A percentile compares a stretch with the other conserved stretches of the same genome.
These are phyloP conservation scores for Arthonia radiata DNA, from an alignment of 495 filamentous ascomycete genomes.

Conservation along the genomic window DNA sequence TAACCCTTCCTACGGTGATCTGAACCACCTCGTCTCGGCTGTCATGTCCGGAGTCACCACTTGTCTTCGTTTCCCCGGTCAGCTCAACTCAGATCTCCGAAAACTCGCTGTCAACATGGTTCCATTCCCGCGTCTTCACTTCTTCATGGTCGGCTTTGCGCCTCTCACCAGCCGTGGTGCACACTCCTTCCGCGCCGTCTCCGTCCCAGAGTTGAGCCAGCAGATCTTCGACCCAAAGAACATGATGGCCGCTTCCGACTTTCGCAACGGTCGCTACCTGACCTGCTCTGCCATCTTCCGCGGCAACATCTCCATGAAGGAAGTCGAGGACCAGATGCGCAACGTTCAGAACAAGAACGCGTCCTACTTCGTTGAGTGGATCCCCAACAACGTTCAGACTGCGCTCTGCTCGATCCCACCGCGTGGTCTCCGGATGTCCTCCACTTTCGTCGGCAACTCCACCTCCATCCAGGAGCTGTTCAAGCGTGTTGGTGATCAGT, in stretches of 20 bases:
- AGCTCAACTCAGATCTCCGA: slow-evolving; percentile 98
- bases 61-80: slow-evolving; percentile 94
- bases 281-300: slow-evolving; percentile 99
- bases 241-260: slow-evolving; percentile 99
- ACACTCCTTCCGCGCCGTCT: slow-evolving; percentile 87
- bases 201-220: slow-evolving; percentile 95
- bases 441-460: slow-evolving; percentile 97
- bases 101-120: slow-evolving; percentile 99
- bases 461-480: slow-evolving; percentile 99
- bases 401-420: slow-evolving; percentile 98
- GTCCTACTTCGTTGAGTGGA: slow-evolving; percentile 99
- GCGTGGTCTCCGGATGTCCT: slow-evolving; percentile 96
- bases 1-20: slow-evolving; percentile 93
- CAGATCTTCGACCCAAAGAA: slow-evolving; percentile 99
- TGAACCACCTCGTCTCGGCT: slow-evolving; percentile 98
- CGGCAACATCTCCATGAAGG: slow-evolving; percentile 99
- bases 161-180: slow-evolving; percentile 91
- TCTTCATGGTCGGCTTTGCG: slow-evolving; percentile 99
- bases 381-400: slow-evolving; percentile 99
- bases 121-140: slow-evolving; percentile 99
- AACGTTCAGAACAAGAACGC: slow-evolving; percentile 99
- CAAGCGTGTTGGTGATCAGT: slow-evolving; percentile 99
- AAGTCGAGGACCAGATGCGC: slow-evolving; percentile 99
- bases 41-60: slow-evolving; percentile 99
- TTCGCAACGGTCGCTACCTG: slow-evolving; percentile 97